Evolutionary conservation across 768 basidiomycete species (phyloP), one percentile per base, ranked within the genome.

Genomic region (Tylopilus intermedius): DNA sequence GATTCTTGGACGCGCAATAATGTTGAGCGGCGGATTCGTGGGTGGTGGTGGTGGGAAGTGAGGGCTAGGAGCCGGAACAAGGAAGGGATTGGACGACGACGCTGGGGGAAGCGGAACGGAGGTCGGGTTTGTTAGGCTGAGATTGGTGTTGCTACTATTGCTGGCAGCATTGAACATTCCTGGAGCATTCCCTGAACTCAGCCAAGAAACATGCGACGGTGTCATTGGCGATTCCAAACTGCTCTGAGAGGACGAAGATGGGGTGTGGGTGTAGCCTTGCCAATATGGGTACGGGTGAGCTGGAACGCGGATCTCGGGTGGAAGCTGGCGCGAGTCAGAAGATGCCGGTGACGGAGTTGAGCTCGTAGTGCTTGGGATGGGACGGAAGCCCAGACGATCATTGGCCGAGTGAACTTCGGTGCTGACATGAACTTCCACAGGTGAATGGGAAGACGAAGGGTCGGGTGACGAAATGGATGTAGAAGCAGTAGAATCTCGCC

Each of bases 151-250:
- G 42, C 39, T 56, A 14, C 37, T 35, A 47, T 47, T 56, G 47
- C 41, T 50, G 47, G 26, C 11, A 33, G 49, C 21, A 35, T 44
- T 47, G 53, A 46, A n/a, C 21, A 45, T 48, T 53, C 56, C 56
- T 47, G 50, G 43, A 35, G 30, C 10, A 5, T 49, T 63, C 4
- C 57, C 50, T 7, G 50, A 43, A 49, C 54, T 53, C 45, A 73
- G 51, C 76, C 75, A 76, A 10, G 71, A 72, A 44, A 76, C 71
- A 35, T 69, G 67, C 1, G 74, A 68, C n/a, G 74, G 74, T 2
- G 68, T 69, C 57, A 61, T 47, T 51, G 61, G 59, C 50, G 73
- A 66, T 55, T 69, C 56, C 60, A 66, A 47, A 56, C 71, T 57
- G 51, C 65, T 60, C 53, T 69, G 51, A 40, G 63, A 62, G 30